phyloP scores from a whole-genome alignment of 1,139 yeast species.

The Zygotorulaspora mrakii region DNA sequence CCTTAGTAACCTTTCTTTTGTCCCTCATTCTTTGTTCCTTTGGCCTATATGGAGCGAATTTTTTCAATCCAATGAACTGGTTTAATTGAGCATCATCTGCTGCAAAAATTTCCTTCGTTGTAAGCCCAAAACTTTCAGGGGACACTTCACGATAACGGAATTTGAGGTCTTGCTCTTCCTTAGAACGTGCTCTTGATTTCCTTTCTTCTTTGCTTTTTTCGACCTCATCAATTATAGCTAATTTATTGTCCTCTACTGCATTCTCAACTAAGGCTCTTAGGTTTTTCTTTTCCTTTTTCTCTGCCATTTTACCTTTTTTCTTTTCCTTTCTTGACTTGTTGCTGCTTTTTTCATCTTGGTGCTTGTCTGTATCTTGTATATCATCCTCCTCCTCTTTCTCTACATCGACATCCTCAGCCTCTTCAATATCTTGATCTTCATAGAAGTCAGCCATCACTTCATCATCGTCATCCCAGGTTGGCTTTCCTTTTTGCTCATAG shows the following conservation, averaged over 20 bases:
- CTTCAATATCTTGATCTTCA: slow-evolving; percentile 28
- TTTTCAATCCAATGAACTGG: slow-evolving; percentile 80
- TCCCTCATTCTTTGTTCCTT: slow-evolving; percentile 71
- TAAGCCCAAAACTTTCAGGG: slow-evolving; percentile 87
- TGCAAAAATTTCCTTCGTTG: slow-evolving; percentile 78
- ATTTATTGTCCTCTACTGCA: slow-evolving; percentile 57
- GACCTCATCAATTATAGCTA: slow-evolving; percentile 53
- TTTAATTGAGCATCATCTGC: slow-evolving; percentile 89
- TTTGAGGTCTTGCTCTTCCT: slow-evolving; percentile 44
- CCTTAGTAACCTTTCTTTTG: slow-evolving; percentile 77
- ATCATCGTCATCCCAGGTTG: slow-evolving; percentile 53
- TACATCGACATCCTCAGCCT: slow-evolving; percentile 21
- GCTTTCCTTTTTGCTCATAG: slow-evolving; percentile 57
- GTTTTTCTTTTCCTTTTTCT: slow-evolving; percentile 59
- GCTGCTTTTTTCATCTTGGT: slow-evolving; percentile 31
- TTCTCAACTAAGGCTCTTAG: slow-evolving; percentile 66
- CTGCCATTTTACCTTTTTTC: slow-evolving; percentile 56
- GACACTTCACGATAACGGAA: slow-evolving; percentile 93
- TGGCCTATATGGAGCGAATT: slow-evolving; percentile 88
- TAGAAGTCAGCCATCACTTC: slow-evolving; percentile 42
- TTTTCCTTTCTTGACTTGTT: slow-evolving; percentile 46
- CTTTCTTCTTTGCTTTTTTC: slow-evolving; percentile 59
- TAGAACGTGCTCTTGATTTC: slow-evolving; percentile 39
- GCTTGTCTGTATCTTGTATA: too few species aligned
- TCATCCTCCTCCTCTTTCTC: slow-evolving; percentile 27